Percentiles rank a stretch among this genome's conserved stretches.
Evolutionary conservation across 805 yeast genomes (phyloP).

Genomic region (Blastobotrys attinorum): DNA sequence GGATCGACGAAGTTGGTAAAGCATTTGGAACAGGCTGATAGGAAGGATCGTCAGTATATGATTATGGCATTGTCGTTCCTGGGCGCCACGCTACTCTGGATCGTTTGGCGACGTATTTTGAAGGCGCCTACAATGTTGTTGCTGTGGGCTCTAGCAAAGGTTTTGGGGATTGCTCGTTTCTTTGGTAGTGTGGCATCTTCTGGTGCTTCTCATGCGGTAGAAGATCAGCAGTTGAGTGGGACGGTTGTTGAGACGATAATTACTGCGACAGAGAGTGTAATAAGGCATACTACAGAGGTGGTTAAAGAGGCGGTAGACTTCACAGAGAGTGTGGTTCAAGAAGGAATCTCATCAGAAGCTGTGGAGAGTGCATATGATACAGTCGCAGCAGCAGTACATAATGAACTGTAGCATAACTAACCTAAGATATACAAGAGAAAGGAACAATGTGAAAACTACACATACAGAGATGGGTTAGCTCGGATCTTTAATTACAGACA

Average conservation of each 20-base stretch:
- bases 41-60: constrained; percentile 32
- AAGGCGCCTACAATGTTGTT: constrained; percentile 29
- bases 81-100: constrained; percentile 29
- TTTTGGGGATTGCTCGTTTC: constrained; percentile 13
- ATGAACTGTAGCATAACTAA: too few relatives aligned
- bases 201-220: neutral
- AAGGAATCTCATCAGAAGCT: too few relatives aligned
- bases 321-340: too few relatives aligned
- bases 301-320: too few relatives aligned
- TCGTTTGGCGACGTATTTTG: constrained; percentile 32
- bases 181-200: neutral
- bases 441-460: too few relatives aligned
- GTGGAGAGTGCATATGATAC: too few relatives aligned
- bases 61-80: constrained; percentile 30
- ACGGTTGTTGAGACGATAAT: neutral
- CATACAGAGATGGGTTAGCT: too few relatives aligned
- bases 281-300: neutral
- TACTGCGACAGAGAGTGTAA: neutral
- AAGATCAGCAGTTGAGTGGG: neutral
- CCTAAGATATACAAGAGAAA: too few relatives aligned
- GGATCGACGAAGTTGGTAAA: constrained; percentile 30
- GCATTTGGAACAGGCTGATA: constrained; percentile 34
- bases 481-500: too few relatives aligned
- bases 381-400: too few relatives aligned
- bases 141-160: constrained; percentile 23